Percentiles rank a stretch among this genome's conserved stretches.
These are phyloP conservation scores for Russula brevipes DNA, from an alignment of 768 basidiomycete species.

Conservation along the genomic window DNA sequence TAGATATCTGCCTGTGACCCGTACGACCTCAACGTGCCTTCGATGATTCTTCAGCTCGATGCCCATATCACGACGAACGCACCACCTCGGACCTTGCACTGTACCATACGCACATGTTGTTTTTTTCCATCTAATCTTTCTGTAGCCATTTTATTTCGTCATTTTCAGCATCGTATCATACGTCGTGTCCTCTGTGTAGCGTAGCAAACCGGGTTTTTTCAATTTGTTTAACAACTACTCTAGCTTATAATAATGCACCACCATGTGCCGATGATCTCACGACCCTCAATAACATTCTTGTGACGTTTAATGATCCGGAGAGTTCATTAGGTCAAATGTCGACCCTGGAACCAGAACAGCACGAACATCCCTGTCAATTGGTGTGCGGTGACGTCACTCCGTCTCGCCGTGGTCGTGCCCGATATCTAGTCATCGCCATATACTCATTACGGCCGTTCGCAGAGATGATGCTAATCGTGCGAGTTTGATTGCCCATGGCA, in stretches of 20 bases:
- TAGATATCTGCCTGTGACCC: conserved; percentile 28
- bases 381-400: too few relatives aligned
- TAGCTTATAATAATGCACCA: conserved; percentile 16
- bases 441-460: too few relatives aligned
- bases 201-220: conserved; percentile 15
- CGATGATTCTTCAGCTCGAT: conserved; percentile 16
- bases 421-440: too few relatives aligned
- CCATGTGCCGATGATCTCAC: not conserved
- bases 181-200: conserved; percentile 23
- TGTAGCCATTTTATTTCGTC: conserved; percentile 24
- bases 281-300: not conserved
- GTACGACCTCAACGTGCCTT: conserved; percentile 5
- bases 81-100: conserved; percentile 22
- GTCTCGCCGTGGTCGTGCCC: too few relatives aligned
- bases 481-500: too few relatives aligned
- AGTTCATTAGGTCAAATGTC: too few relatives aligned
- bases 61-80: conserved; percentile 18
- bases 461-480: too few relatives aligned
- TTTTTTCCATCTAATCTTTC: conserved; percentile 26
- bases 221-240: conserved; percentile 7
- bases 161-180: conserved; percentile 2
- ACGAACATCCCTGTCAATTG: too few relatives aligned
- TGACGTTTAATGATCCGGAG: too few relatives aligned
- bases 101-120: conserved; percentile 24
- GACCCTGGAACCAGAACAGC: too few relatives aligned